Percentiles rank a stretch among this genome's conserved stretches.
phyloP scores from a whole-genome alignment of 2,329 filamentous ascomycete species.

The Colletotrichum tabaci region DNA sequence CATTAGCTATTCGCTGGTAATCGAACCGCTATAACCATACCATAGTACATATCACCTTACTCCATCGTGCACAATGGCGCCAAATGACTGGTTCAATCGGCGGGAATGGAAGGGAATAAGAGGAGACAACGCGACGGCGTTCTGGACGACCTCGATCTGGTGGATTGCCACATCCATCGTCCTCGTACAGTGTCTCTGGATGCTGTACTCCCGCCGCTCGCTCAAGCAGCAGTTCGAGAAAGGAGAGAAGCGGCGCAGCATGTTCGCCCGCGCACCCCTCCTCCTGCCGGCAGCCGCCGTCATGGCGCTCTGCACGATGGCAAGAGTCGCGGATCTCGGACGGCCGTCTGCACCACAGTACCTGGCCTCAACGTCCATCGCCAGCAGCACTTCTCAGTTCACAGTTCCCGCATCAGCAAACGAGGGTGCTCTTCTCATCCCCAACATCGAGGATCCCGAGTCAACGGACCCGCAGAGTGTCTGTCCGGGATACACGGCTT shows the following conservation, averaged over 20 bases:
- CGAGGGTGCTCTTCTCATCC: conserved; percentile 31
- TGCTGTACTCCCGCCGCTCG: conserved; percentile 16
- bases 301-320: conserved; percentile 31
- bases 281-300: conserved; percentile 25
- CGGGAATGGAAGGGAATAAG: conserved; percentile 15
- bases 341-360: conserved; percentile 16
- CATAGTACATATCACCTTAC: not conserved
- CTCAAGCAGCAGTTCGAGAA: not conserved
- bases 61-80: conserved; percentile 8
- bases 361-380: conserved; percentile 4
- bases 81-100: conserved; percentile 10
- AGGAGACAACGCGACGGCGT: not conserved
- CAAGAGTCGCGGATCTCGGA: conserved; percentile 11
- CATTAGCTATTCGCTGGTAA: not conserved
- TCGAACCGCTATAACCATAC: not conserved
- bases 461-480: conserved; percentile 48
- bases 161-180: conserved; percentile 33
- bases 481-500: conserved; percentile 79
- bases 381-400: conserved; percentile 7
- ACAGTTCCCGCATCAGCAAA: conserved; percentile 27
- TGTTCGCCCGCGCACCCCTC: conserved; percentile 7
- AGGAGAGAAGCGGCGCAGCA: conserved; percentile 4
- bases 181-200: conserved; percentile 26
- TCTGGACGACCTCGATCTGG: conserved; percentile 14
- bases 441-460: conserved; percentile 35